Evolutionary conservation across 2,329 filamentous ascomycete species (phyloP).

Genomic region (Colletotrichum navitas): DNA sequence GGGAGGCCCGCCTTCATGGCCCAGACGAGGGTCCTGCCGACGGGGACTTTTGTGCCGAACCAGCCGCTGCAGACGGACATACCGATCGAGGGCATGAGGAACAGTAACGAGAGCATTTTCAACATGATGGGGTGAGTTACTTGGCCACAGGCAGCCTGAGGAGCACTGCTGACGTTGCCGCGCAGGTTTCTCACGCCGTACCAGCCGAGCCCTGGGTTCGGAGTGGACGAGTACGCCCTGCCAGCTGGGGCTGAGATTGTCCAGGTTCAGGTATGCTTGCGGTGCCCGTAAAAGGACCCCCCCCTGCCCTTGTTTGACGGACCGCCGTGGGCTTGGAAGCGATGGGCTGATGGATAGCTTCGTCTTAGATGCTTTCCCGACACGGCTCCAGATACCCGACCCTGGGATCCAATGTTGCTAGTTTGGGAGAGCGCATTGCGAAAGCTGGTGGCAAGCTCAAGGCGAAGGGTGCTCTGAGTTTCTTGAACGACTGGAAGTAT

Average conservation of each 20-base stretch:
- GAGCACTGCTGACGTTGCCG: background rate
- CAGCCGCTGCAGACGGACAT: slow-evolving; percentile 78
- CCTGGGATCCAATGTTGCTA: slow-evolving; percentile 64
- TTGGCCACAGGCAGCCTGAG: background rate
- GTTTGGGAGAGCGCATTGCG: slow-evolving; percentile 69
- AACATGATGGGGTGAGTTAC: slow-evolving; percentile 69
- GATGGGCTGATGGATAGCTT: background rate
- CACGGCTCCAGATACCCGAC: slow-evolving; percentile 83
- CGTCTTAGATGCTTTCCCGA: slow-evolving; percentile 74
- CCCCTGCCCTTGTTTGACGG: background rate
- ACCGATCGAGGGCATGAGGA: slow-evolving; percentile 71
- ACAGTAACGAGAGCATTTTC: slow-evolving; percentile 75
- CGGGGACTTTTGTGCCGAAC: slow-evolving; percentile 75
- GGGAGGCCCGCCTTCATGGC: slow-evolving; percentile 78
- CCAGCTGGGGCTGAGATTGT: slow-evolving; percentile 76
- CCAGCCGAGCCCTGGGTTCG: slow-evolving; percentile 78
- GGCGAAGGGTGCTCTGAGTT: slow-evolving; percentile 71
- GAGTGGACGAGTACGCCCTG: slow-evolving; percentile 77
- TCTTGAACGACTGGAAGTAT: slow-evolving; percentile 78
- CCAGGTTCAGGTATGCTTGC: slow-evolving; percentile 65
- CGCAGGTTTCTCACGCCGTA: slow-evolving; percentile 73
- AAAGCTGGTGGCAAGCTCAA: slow-evolving; percentile 66
- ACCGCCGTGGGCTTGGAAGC: background rate
- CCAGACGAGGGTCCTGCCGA: slow-evolving; percentile 76
- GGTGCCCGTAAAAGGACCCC: background rate